phyloP scores from a whole-genome alignment of 495 filamentous ascomycete genomes.

The Parmelia sp. region DNA sequence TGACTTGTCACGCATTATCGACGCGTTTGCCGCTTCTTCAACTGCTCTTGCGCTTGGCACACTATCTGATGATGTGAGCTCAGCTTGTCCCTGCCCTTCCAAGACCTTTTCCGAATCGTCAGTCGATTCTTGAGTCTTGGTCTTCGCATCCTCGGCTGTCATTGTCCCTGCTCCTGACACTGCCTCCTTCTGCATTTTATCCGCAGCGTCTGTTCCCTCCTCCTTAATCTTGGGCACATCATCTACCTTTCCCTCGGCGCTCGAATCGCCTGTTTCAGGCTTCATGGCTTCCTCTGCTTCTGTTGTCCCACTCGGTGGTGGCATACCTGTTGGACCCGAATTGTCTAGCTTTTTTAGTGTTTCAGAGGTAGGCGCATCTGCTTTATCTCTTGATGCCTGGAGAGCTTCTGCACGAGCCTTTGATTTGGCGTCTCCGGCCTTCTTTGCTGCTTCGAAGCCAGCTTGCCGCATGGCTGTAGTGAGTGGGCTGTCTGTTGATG shows the following conservation, averaged over 20 bases:
- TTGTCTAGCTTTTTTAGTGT: constrained; percentile 20
- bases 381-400: neutral
- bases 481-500: constrained; percentile 26
- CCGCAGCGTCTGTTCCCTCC: constrained; percentile 17
- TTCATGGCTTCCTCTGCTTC: constrained; percentile 39
- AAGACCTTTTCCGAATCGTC: constrained; percentile 8
- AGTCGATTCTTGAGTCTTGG: neutral
- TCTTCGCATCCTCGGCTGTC: neutral
- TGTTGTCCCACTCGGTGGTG: constrained; percentile 23
- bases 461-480: constrained; percentile 57
- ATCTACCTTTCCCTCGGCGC: constrained; percentile 23
- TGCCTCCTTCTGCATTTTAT: constrained; percentile 13
- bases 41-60: constrained; percentile 11
- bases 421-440: constrained; percentile 38
- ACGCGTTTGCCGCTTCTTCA: constrained; percentile 18
- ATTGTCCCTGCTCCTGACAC: neutral
- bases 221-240: constrained; percentile 3
- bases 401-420: constrained; percentile 23
- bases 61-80: neutral
- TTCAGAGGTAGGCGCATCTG: neutral
- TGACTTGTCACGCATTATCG: constrained; percentile 22
- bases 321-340: constrained; percentile 21
- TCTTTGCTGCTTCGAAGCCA: constrained; percentile 64
- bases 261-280: constrained; percentile 25
- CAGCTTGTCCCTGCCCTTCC: constrained; percentile 19